phyloP scores from a whole-genome alignment of 1,284 basidiomycete genomes.

The Xerocomus amazonicus region DNA sequence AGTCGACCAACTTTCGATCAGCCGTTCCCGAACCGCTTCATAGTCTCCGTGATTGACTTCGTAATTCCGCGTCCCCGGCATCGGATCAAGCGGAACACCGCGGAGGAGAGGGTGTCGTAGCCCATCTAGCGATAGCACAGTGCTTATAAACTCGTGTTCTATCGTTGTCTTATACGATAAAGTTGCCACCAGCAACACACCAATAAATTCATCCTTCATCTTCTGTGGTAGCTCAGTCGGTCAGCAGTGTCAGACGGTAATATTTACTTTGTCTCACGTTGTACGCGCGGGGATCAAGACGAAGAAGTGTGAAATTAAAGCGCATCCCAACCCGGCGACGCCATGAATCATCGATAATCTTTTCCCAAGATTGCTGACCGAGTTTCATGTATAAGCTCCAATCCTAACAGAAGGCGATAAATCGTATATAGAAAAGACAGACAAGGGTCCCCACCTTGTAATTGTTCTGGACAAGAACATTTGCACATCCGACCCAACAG shows the following conservation, averaged over 20 bases:
- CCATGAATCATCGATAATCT: constrained; percentile 51
- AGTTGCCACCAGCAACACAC: constrained; percentile 55
- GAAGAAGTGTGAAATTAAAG: constrained; percentile 65
- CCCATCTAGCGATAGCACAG: constrained; percentile 51
- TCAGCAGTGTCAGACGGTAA: neutral
- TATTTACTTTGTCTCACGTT: constrained; percentile 38
- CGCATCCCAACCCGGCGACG: constrained; percentile 64
- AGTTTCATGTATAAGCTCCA: constrained; percentile 64
- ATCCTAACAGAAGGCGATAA: constrained; percentile 38
- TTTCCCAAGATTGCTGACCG: constrained; percentile 59
- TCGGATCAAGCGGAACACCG: constrained; percentile 26
- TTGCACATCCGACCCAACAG: constrained; percentile 76
- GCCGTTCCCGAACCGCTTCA: constrained; percentile 14
- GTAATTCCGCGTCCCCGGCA: constrained; percentile 21
- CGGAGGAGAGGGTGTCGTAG: constrained; percentile 51
- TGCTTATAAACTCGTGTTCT: constrained; percentile 58
- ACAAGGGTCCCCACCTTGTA: constrained; percentile 40
- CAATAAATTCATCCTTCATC: constrained; percentile 52
- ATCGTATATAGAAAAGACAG: neutral
- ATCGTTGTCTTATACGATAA: constrained; percentile 49
- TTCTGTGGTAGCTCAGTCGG: constrained; percentile 34
- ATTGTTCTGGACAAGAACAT: constrained; percentile 61
- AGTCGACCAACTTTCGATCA: constrained; percentile 28
- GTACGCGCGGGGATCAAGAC: constrained; percentile 64
- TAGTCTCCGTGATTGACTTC: constrained; percentile 20